Base-by-base conservation (phyloP, 2,329 filamentous ascomycete genomes). In the Dothistroma septosporum region DNA sequence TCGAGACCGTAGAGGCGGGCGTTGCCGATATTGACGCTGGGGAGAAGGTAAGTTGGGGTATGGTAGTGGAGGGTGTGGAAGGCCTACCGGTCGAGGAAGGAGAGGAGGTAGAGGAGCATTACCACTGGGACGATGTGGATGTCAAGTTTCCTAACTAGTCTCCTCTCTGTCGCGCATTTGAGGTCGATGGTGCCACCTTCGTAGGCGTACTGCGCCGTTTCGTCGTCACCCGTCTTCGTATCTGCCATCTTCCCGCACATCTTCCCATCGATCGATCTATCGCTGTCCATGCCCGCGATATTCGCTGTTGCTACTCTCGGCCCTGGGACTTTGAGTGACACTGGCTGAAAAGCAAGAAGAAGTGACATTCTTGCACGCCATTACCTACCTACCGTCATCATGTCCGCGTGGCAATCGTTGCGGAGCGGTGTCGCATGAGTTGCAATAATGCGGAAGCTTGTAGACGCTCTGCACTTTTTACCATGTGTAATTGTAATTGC, bases 61-160 rank as follows among this genome's bases (percentile, higher is more conserved):
- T 6, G 24, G 24, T 28, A 6, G 24, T 6, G 24, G 2, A 28
- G 6, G 24, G 24, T 2, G 6, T 28, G 24, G 2, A 6, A 6
- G 3, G 2, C 24, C 6, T 28, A 28, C 24, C 88, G 80, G 71
- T 91, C 89, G 9, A 92, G 76, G 71, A 92, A 92, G 66, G 86
- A 88, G 66, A 92, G 85, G 14, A 92, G 79, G 71, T 93, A 93
- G 16, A 89, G 75, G 7, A 83, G 73, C 83, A 89, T 88, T 8
- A 89, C 78, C 21, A 89, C 77, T 2, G 87, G 87, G 14, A 90
- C 80, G 28, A 90, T 79, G 69, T 83, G 79, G 14, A 79, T 62
- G 72, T 90, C 88, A 33, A 90, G 74, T 73, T 88, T 90, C 58
- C 84, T 79, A 48, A 89, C 77, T 22, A 90, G 77, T 64, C 79